Evolutionary conservation across 176 grass and related monocot genomes (phyloP).

Genomic region (Ampelocalamus luodianensis): DNA sequence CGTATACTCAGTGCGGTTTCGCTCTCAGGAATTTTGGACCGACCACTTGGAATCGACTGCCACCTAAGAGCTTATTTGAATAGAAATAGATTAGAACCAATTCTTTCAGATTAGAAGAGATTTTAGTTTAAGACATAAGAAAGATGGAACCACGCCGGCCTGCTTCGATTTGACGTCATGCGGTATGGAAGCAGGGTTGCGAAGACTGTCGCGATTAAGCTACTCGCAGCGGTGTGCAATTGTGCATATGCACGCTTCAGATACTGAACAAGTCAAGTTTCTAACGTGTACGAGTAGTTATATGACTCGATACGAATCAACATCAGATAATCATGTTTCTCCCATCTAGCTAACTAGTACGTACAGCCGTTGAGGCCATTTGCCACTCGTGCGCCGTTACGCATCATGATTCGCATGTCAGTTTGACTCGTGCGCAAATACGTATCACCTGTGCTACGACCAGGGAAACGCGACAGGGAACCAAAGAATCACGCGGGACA

Average conservation of each 20-base stretch:
- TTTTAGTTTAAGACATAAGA: no score
- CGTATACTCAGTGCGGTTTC: neutral
- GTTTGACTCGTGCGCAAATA: neutral
- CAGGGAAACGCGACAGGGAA: neutral
- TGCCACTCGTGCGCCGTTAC: constrained; percentile 5
- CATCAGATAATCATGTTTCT: neutral
- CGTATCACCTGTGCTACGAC: neutral
- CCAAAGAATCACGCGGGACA: neutral
- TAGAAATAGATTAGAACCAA: no score
- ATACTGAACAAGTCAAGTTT: neutral
- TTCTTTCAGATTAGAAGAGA: no score
- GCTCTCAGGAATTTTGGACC: neutral
- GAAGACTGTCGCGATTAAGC: no score
- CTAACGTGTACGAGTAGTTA: constrained; percentile 12
- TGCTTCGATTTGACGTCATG: constrained; percentile 22
- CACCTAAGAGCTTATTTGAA: no score
- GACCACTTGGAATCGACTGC: neutral
- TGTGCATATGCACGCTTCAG: neutral
- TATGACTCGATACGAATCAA: neutral
- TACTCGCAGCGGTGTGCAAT: neutral
- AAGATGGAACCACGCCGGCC: no score
- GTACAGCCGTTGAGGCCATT: neutral
- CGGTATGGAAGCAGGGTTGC: neutral
- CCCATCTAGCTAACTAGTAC: neutral
- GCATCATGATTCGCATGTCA: neutral